Conservation (phyloP, 2,329 filamentous ascomycete species). For the Calonectria ilicicola region DNA sequence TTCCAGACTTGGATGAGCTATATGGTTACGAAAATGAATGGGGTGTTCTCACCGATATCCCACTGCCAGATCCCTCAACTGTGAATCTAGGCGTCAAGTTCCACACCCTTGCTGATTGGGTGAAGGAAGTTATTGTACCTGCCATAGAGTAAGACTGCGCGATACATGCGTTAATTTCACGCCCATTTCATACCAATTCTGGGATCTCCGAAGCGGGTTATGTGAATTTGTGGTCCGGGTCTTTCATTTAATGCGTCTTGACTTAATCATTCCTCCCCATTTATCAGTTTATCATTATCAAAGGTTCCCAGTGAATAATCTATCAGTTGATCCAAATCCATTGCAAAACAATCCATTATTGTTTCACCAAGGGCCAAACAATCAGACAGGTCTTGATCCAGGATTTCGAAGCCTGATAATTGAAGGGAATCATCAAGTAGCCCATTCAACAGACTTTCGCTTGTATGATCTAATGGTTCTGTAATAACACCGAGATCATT, state of each 20-base stretch:
- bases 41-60: background rate
- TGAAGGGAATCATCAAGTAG: background rate
- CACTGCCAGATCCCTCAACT: background rate
- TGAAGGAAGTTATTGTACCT: background rate
- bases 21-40: slow-evolving; percentile 8
- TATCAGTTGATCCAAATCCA: background rate
- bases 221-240: too few species aligned
- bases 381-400: background rate
- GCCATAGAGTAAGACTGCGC: too few species aligned
- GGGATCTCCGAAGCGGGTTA: too few species aligned
- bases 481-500: too few species aligned
- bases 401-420: background rate
- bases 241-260: too few species aligned
- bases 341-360: background rate
- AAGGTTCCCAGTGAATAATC: background rate
- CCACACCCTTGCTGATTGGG: background rate
- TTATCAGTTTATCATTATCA: background rate
- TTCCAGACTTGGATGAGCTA: background rate
- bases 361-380: background rate
- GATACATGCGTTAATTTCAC: too few species aligned
- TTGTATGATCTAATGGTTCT: too few species aligned
- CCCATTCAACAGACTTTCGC: background rate
- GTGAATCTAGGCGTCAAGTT: background rate
- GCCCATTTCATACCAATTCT: too few species aligned
- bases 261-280: background rate